Conservation (phyloP, 2,329 filamentous ascomycete species). For the Diaporthe vaccinii region DNA sequence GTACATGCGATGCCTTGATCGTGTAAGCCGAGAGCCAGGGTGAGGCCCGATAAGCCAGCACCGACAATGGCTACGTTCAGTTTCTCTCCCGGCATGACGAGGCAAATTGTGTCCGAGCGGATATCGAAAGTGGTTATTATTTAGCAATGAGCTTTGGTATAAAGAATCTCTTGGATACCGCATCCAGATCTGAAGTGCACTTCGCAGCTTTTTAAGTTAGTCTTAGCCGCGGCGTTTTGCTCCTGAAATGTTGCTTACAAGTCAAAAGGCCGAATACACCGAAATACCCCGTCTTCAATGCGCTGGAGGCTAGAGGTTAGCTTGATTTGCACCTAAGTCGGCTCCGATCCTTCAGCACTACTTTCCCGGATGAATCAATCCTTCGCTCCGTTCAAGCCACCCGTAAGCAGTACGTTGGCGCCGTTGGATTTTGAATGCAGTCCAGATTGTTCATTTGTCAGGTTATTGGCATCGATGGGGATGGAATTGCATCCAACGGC, state of each 20-base stretch:
- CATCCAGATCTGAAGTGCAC: not conserved
- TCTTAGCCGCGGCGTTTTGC: not conserved
- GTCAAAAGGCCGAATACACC: conserved; percentile 17
- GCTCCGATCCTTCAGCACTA: not conserved
- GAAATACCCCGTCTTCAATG: not conserved
- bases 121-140: not conserved
- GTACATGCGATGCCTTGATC: conserved; percentile 62
- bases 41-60: conserved; percentile 56
- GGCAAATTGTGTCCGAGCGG: not conserved
- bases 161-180: not conserved
- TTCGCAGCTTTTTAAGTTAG: not conserved
- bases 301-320: not conserved
- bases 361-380: not conserved
- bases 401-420: not conserved
- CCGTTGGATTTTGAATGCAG: not conserved
- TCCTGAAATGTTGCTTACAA: not conserved
- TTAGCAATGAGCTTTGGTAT: not conserved
- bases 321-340: not conserved
- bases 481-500: not conserved
- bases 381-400: conserved; percentile 4
- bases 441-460: conserved; percentile 1
- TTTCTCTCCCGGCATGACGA: conserved; percentile 1
- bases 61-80: conserved; percentile 30
- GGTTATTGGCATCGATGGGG: not conserved
- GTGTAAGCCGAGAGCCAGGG: conserved; percentile 67